Evolutionary conservation across 495 filamentous ascomycete species (phyloP), one percentile per base, ranked within the genome.

Genomic region (Aspergillus asperescens): DNA sequence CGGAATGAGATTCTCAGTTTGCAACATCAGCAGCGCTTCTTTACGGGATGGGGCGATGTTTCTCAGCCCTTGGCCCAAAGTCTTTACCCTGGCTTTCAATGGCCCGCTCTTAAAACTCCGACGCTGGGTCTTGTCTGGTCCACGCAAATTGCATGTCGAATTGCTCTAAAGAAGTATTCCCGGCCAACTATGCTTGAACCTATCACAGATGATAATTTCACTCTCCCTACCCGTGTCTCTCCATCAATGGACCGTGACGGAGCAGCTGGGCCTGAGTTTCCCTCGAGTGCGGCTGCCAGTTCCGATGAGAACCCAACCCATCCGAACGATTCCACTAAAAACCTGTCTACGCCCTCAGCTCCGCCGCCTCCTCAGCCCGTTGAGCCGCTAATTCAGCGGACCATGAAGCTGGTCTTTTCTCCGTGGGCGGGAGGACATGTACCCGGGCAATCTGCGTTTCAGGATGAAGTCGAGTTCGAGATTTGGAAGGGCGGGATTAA

Each of bases 11-110:
- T 80, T 12, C 74, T 94, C 28, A 77, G 76, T n/a, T 78, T 96
- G 13, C 81, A 90, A 53, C 88, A 94, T 65, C 93, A 98, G 66
- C 87, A 94, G 61, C 81, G 85, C 7, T 98, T 88, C 78, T 96
- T 96, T 67, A 92, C 87, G 2, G 93, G 93, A 31, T 98, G 93
- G 91, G 90, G 89, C 19, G 86, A 90, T 62, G 71, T 76, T 52
- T 34, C 37, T 16, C 52, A 50, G 27, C 43, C 38, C 1, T 13
- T 44, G 0, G 7, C 42, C 6, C 23, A 28, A 18, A 37, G 40
- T 31, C 29, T 27, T 4, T 47, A 50, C 23, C 28, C 46, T 3
- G 43, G 5, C 24, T 49, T 44, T 13, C 57, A 59, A 9, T 54
- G 43, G 6, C 52, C 57, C 4, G 27, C 63, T 1, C 73, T 83